Base-by-base conservation (phyloP, 2,329 filamentous ascomycete species). In the Scleromitrula shiraiana region DNA sequence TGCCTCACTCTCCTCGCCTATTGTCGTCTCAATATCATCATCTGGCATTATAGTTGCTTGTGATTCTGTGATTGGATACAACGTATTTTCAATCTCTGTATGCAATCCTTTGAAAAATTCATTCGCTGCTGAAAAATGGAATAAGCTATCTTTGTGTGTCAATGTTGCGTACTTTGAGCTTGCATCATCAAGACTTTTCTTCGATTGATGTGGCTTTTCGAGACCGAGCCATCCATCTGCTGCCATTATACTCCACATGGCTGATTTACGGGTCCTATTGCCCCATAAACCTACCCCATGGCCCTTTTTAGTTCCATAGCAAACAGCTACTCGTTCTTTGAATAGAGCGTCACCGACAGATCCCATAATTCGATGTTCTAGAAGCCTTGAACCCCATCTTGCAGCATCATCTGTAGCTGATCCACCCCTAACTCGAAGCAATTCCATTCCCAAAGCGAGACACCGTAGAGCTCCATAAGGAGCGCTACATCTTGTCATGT, bases 331-430 rank as follows among this genome's bases (percentile, higher is more conserved):
- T 29, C 93, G 81, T 67, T 98, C 91, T 45, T 84, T 88, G 58
- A 95, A 73, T 10, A 98, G 74, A 0, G 87, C 87, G 51, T 91
- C 85, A 3, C 88, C 89, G 1, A 93, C 72, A 1, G 74, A 70
- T 0, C 88, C 88, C 0, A 88, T 71, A 17, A 95, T 75, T 39
- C 80, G 82, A 45, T 84, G 78, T 52, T 97, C 90, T 5, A 97
- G 76, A 27, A 93, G 76, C 41, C 84, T 79, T 30, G 81, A 80
- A 5, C 83, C 87, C 89, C 90, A 97, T 62, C 79, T 80, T 15
- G 88, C 88, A 7, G 90, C 89, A 60, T 93, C 88, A 62, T 96
- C 93, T 6, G 88, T 77, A 20, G 85, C 85, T 3, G 83, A 79
- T 10, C 87, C 85, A 20, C 88, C 88, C 6, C 90, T 78, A 9